Conservation (phyloP, 2,329 filamentous ascomycete genomes). For the Cryphonectria nitschkei region DNA sequence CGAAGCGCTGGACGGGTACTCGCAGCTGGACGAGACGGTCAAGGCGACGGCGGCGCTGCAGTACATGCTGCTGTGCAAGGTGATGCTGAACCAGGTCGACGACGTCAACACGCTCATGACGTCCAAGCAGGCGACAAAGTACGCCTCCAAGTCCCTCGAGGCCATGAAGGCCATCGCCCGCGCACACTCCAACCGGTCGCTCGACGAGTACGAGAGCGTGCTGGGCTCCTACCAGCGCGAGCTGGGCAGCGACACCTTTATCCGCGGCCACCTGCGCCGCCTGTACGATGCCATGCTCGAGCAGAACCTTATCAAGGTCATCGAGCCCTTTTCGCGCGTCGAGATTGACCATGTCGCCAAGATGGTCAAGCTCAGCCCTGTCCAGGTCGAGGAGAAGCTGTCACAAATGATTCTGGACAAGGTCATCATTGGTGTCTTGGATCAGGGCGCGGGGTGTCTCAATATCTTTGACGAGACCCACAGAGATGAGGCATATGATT, state of each 20-base stretch:
- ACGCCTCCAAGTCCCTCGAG: conserved; percentile 92
- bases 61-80: conserved; percentile 99
- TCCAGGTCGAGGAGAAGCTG: conserved; percentile 96
- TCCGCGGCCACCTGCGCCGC: conserved; percentile 92
- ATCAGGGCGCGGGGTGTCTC: conserved; percentile 95
- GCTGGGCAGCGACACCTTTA: conserved; percentile 92
- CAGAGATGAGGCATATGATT: conserved; percentile 91
- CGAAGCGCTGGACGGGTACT: conserved; percentile 96
- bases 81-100: conserved; percentile 97
- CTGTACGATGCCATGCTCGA: conserved; percentile 99
- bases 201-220: conserved; percentile 96
- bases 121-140: conserved; percentile 95
- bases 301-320: conserved; percentile 99
- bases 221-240: conserved; percentile 90
- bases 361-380: conserved; percentile 94
- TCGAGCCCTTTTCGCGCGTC: conserved; percentile 96
- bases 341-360: conserved; percentile 97
- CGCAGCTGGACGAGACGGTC: conserved; percentile 82
- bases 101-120: conserved; percentile 95
- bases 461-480: conserved; percentile 97
- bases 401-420: conserved; percentile 99
- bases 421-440: conserved; percentile 95
- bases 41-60: conserved; percentile 97
- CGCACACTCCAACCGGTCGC: conserved; percentile 90
- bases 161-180: conserved; percentile 99